Evolutionary conservation across 1,284 basidiomycete species (phyloP).

Genomic region (Cutaneotrichosporon sp.): DNA sequence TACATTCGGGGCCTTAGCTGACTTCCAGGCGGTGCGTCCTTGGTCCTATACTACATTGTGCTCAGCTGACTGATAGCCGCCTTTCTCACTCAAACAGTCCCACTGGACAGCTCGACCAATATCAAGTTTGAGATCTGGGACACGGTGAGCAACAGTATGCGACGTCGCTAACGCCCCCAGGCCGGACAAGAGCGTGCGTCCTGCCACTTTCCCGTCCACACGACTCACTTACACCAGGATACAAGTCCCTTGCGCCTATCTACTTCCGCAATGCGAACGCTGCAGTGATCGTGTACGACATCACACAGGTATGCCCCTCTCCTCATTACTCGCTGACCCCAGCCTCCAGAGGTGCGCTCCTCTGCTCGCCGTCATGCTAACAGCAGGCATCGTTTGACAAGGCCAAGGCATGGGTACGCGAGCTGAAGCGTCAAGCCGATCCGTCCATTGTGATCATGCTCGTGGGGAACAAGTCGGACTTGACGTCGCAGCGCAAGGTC

Average conservation of each 20-base stretch:
- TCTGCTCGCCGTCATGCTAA: slow-evolving; percentile 7
- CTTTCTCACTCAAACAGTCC: slow-evolving; percentile 92
- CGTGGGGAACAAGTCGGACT: slow-evolving; percentile 91
- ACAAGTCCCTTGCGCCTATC: slow-evolving; percentile 67
- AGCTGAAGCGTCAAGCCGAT: slow-evolving; percentile 94
- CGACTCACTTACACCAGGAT: slow-evolving; percentile 30
- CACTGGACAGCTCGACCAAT: slow-evolving; percentile 78
- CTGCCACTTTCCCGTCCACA: not conserved
- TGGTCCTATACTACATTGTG: no score
- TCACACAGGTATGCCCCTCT: slow-evolving; percentile 59
- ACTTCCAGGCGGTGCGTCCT: slow-evolving; percentile 22
- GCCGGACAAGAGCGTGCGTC: slow-evolving; percentile 49
- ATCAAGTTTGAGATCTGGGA: slow-evolving; percentile 99
- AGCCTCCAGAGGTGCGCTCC: slow-evolving; percentile 36
- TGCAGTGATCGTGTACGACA: slow-evolving; percentile 96
- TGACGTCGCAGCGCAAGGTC: slow-evolving; percentile 67
- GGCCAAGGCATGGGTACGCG: slow-evolving; percentile 92
- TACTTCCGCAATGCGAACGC: slow-evolving; percentile 99
- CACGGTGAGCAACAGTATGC: slow-evolving; percentile 33
- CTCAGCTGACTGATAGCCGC: slow-evolving; percentile 59
- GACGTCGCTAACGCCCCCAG: no score
- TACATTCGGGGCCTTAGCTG: not conserved
- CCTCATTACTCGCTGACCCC: slow-evolving; percentile 12
- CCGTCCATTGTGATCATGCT: slow-evolving; percentile 93
- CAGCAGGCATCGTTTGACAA: slow-evolving; percentile 71